Evolutionary conservation across 176 grass and related monocot species (phyloP), one percentile per base, ranked within the genome.

Genomic region (Otatea glauca): DNA sequence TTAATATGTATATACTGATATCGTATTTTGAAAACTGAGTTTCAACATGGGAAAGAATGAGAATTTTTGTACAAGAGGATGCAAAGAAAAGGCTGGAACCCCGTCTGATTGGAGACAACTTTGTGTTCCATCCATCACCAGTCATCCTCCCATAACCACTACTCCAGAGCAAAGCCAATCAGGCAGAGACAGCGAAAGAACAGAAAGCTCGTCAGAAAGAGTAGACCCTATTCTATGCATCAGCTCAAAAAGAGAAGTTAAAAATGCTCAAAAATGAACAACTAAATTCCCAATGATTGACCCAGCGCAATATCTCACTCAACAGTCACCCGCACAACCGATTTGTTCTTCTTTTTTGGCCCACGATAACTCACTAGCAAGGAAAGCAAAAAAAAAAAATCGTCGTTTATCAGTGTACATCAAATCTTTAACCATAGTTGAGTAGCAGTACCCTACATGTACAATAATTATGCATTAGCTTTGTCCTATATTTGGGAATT

Each of bases 71-170:
- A 59, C 39, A 65, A 47, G 53, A 72, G 21, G 37, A n/a, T 35
- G 20, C 29, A 20, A 15, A 80, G 59, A 24, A 42, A 67, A 81
- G 37, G 49, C 9, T 54, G 59, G 44, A 74, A 25, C 41, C 37
- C 3, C 43, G 47, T 66, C 65, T 42, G 84, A 83, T 82, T 42
- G 56, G 79, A 56, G 29, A 79, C 0, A 59, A 79, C 76, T 79
- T 73, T 79, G 62, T 86, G 67, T 79, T 61, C 79, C 48, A 78
- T 86, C 59, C 29, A 74, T 90, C 84, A 45, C 42, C 69, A 59
- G 78, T 73, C 79, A 37, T 49, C 68, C 38, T 82, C 65, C 39
- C 67, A 56, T 70, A 89, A 77, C 35, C 65, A 78, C 83, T 82
- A 78, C 83, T 82, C 59, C 82, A 63, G 64, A 48, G 35, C 37